Evolutionary conservation across 2,329 filamentous ascomycete genomes (phyloP).

Genomic region (Colletotrichum sp.): DNA sequence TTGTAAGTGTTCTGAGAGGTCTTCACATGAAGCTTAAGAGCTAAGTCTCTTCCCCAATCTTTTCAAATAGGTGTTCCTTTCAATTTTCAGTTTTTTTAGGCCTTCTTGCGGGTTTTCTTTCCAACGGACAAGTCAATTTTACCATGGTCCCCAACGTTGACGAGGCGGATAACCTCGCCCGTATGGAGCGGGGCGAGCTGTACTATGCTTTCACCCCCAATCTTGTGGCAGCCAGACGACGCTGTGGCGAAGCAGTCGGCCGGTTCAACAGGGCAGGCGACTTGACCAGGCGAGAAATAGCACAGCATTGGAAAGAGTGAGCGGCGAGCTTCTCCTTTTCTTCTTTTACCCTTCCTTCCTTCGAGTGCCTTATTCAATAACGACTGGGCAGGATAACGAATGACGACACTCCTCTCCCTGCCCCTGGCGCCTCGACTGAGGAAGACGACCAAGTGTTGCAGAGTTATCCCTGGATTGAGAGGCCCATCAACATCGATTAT

Average conservation of each 20-base stretch:
- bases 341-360: neutral
- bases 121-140: rapidly evolving
- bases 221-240: neutral
- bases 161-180: neutral
- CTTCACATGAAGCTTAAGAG: neutral
- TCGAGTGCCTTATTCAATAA: neutral
- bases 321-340: neutral
- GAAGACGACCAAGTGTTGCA: neutral
- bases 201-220: neutral
- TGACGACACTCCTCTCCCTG: neutral
- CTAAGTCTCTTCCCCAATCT: neutral
- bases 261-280: neutral
- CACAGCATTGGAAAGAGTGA: neutral
- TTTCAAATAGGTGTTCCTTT: neutral
- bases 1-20: neutral
- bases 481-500: neutral
- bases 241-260: neutral
- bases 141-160: neutral
- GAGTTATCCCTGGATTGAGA: neutral
- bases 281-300: neutral
- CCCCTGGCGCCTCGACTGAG: neutral
- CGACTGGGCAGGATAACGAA: neutral
- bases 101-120: too few relatives aligned
- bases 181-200: neutral
- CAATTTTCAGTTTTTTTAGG: too few relatives aligned